A percentile compares a stretch with the other conserved stretches of the same genome.
These are phyloP conservation scores for Dictyophora rubrovolvata DNA, from an alignment of 768 basidiomycete species.

Conservation along the genomic window DNA sequence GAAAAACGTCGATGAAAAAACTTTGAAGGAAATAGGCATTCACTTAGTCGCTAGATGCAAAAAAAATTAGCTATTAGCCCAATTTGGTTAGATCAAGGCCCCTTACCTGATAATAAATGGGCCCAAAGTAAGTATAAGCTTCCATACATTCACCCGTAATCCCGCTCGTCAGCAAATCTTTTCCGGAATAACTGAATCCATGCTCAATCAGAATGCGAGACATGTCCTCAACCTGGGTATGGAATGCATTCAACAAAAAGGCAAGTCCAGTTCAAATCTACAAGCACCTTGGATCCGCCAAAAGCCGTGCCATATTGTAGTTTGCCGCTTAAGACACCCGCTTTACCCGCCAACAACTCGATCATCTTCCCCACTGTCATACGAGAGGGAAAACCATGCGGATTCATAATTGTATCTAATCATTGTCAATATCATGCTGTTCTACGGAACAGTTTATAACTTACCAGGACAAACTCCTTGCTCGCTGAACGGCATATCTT, in stretches of 20 bases:
- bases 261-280: background rate
- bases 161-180: slow-evolving; percentile 97
- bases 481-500: slow-evolving; percentile 99
- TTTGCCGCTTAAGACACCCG: slow-evolving; percentile 82
- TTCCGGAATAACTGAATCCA: slow-evolving; percentile 97
- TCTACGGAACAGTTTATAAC: slow-evolving; percentile 14
- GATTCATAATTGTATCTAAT: slow-evolving; percentile 97
- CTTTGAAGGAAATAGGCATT: slow-evolving; percentile 30
- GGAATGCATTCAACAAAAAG: background rate
- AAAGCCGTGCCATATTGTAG: slow-evolving; percentile 95
- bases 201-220: slow-evolving; percentile 88
- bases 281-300: slow-evolving; percentile 85
- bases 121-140: slow-evolving; percentile 97
- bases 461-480: slow-evolving; percentile 87
- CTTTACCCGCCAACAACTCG: slow-evolving; percentile 93
- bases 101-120: slow-evolving; percentile 90
- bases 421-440: slow-evolving; percentile 9
- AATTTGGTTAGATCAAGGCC: slow-evolving; percentile 5
- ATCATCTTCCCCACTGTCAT: slow-evolving; percentile 99
- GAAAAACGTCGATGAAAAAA: background rate
- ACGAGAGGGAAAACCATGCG: slow-evolving; percentile 97
- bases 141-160: slow-evolving; percentile 96
- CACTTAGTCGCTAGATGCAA: slow-evolving; percentile 77
- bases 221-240: slow-evolving; percentile 86
- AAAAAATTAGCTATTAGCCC: slow-evolving; percentile 1